Base-by-base conservation (phyloP, 108 stramenopile genomes). In the Chaetoceros muelleri region DNA sequence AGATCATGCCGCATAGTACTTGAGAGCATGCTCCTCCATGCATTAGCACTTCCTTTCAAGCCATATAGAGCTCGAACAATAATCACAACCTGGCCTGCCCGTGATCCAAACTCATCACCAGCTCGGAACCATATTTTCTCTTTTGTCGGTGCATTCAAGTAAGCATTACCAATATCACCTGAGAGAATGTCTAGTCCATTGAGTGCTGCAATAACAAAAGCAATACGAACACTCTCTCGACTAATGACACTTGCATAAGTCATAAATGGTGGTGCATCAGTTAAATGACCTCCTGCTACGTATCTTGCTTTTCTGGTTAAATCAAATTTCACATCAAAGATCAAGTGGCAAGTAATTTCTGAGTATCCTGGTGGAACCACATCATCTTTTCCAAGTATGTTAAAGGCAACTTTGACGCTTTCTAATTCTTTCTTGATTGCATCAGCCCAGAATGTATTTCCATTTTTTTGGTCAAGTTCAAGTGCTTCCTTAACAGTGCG, bases 271-370 rank as follows among this genome's bases (percentile, higher is more conserved):
- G 57, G 62, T 1, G 52, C 31, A 13, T 60, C 28, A n/a, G 60
- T 57, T 25, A 62, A 44, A 48, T 78, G 51, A 2, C 72, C 72
- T 3, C 67, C 67, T 31, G 72, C 65, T 1, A 73, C 76, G 13
- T 48, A 50, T 16, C 76, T 29, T 22, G 65, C 55, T 30, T 69
- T 76, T 24, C 57, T 26, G 26, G 53, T 54, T 26, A 13, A 40
- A 40, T 40, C 34, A 54, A 54, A 40, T 24, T 68, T 61, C 0
- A 60, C 26, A 26, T 61, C 68, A 44, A 62, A 69, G 20, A 66
- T 46, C 50, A 66, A 59, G 40, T 66, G 61, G 29, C 48, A 50
- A n/a, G 8, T n/a, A 19, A 68, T 62, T 23, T 49, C 16, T 19
- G 13, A 44, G 26, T 47, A 60, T 1, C 64, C 64, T 13, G 25